Percentiles rank a stretch among this genome's conserved stretches.
Evolutionary conservation across 2,329 filamentous ascomycete genomes (phyloP).

Genomic region (Septoria petroselini): DNA sequence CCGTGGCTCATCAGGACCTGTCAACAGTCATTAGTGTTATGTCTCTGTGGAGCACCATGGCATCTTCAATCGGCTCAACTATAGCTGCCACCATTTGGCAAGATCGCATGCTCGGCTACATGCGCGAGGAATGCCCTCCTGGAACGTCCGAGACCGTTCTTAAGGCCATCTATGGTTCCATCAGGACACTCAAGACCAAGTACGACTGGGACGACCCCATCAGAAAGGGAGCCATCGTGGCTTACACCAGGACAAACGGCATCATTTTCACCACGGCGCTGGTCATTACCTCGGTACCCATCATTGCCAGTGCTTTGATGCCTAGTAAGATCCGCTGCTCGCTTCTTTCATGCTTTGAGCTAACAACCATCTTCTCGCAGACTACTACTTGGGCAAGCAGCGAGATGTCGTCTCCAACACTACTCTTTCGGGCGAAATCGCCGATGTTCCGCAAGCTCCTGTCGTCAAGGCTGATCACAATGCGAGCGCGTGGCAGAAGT

Average conservation of each 20-base stretch:
- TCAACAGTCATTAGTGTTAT: constrained; percentile 42
- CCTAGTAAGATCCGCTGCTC: no score
- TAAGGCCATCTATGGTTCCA: constrained; percentile 5
- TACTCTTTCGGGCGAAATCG: no score
- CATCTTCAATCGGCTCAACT: constrained; percentile 42
- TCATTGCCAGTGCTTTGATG: constrained; percentile 12
- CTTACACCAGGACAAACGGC: constrained; percentile 10
- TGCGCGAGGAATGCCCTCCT: constrained; percentile 11
- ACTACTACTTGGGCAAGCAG: no score
- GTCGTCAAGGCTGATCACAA: no score
- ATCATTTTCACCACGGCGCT: constrained; percentile 6
- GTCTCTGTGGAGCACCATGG: constrained; percentile 43
- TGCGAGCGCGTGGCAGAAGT: neutral
- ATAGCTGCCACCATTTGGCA: constrained; percentile 29
- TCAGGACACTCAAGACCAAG: constrained; percentile 2
- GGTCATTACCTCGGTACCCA: neutral
- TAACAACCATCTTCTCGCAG: no score
- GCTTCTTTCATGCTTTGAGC: no score
- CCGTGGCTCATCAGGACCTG: constrained; percentile 46
- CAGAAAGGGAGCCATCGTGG: constrained; percentile 5
- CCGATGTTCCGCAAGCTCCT: no score
- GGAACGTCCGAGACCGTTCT: neutral
- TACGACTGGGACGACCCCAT: constrained; percentile 5
- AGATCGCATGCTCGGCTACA: constrained; percentile 6
- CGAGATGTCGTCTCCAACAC: no score